Evolutionary conservation across 2,329 filamentous ascomycete species (phyloP).

Genomic region (Cercospora brassicicola): DNA sequence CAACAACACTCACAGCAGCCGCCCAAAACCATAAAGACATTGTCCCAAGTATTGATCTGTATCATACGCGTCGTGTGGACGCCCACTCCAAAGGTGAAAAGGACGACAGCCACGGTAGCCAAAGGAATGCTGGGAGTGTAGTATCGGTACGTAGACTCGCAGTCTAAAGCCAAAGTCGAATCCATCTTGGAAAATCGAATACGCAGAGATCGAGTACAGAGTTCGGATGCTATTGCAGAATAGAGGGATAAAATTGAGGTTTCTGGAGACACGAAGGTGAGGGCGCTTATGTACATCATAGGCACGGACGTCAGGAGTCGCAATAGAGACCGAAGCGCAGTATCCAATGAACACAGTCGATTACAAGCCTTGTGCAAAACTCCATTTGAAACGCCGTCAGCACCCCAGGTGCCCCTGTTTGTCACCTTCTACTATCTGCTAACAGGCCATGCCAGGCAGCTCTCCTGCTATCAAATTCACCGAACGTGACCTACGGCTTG

Average conservation of each 20-base stretch:
- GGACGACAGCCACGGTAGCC: conserved; percentile 10
- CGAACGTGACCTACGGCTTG: background rate
- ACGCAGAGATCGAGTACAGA: no score
- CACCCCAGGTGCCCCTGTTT: background rate
- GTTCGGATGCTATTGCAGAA: background rate
- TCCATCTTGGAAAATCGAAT: background rate
- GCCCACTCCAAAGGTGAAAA: conserved; percentile 4
- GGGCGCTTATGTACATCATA: background rate
- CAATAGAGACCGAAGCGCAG: background rate
- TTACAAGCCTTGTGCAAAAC: background rate
- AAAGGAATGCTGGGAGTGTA: conserved; percentile 13
- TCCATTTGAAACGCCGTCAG: background rate
- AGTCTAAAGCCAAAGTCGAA: background rate
- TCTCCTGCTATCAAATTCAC: background rate
- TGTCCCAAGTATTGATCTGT: conserved; percentile 7
- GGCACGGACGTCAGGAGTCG: background rate
- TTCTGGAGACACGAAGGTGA: no score
- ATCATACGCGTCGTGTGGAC: conserved; percentile 2
- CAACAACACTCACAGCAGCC: background rate
- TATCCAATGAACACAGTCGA: background rate
- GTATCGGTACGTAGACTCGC: background rate
- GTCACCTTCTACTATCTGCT: background rate
- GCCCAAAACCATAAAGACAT: conserved; percentile 16
- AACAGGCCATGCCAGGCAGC: background rate
- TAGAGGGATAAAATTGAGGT: background rate